These are phyloP conservation scores for Backusella morwellensis DNA, from an alignment of 192 early-diverging fungal genomes.

Conservation along the genomic window DNA sequence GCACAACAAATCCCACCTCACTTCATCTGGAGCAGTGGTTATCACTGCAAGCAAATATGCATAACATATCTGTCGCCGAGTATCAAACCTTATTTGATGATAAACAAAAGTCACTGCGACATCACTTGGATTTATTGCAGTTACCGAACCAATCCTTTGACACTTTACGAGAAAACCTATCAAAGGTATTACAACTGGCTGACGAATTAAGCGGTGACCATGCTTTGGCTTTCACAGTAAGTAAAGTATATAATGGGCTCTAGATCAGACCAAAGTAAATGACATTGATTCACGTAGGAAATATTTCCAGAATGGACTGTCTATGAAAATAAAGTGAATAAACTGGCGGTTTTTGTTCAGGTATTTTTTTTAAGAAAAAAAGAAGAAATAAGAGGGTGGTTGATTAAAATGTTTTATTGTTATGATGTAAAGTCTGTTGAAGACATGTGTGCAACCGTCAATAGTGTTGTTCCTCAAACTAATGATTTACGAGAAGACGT, in stretches of 20 bases:
- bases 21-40: slow-evolving; percentile 14
- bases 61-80: neutral
- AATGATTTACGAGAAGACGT: slow-evolving; percentile 25
- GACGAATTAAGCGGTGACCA: slow-evolving; percentile 28
- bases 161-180: slow-evolving; percentile 8
- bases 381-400: neutral
- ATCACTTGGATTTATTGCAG: slow-evolving; percentile 15
- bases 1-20: neutral
- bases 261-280: neutral
- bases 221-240: slow-evolving; percentile 17
- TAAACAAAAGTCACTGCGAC: slow-evolving; percentile 13
- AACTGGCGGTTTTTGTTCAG: slow-evolving; percentile 31
- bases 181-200: slow-evolving; percentile 11
- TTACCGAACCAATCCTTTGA: slow-evolving; percentile 8
- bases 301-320: slow-evolving; percentile 34
- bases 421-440: slow-evolving; percentile 22
- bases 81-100: slow-evolving; percentile 15
- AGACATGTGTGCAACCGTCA: slow-evolving; percentile 32
- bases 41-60: slow-evolving; percentile 11
- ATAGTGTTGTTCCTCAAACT: slow-evolving; percentile 17
- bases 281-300: slow-evolving; percentile 13
- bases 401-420: neutral
- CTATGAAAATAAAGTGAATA: slow-evolving; percentile 22
- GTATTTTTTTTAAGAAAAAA: slow-evolving; percentile 11
- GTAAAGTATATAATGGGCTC: neutral